Conservation (phyloP, 441 rosid genomes). For the Caryocar brasiliense region DNA sequence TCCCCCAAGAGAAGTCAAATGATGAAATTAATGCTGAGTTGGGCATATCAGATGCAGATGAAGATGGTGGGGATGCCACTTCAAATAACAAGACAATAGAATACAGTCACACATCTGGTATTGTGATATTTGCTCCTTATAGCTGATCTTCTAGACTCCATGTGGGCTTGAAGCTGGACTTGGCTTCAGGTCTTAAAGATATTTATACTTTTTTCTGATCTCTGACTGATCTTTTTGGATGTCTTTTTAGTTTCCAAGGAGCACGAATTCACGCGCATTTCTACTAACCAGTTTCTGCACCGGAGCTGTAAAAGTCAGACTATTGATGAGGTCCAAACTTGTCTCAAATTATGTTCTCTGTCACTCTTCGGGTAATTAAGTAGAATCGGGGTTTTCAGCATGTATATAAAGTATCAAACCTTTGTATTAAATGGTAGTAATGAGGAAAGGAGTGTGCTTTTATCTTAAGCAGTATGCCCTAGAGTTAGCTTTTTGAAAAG, state of each 20-base stretch:
- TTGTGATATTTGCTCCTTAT: slow-evolving; percentile 12
- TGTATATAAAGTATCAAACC: background rate
- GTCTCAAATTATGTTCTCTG: slow-evolving; percentile 17
- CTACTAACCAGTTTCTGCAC: slow-evolving; percentile 73
- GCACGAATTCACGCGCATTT: slow-evolving; percentile 52
- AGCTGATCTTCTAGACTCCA: slow-evolving; percentile 4
- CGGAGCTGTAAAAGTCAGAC: slow-evolving; percentile 78
- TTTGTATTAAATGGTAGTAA: too few relatives aligned
- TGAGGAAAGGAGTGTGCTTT: too few relatives aligned
- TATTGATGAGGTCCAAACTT: slow-evolving; percentile 75
- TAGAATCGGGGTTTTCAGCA: background rate
- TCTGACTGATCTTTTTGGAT: slow-evolving; percentile 13
- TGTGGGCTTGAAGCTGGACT: slow-evolving; percentile 7
- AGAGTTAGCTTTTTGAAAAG: too few relatives aligned
- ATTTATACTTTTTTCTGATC: slow-evolving; percentile 1
- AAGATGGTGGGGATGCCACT: slow-evolving; percentile 54
- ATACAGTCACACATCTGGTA: slow-evolving; percentile 41
- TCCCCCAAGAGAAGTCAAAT: slow-evolving; percentile 84
- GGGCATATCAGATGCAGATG: slow-evolving; percentile 83
- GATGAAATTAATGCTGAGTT: slow-evolving; percentile 85
- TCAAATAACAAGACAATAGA: slow-evolving; percentile 39
- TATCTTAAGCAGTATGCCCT: too few relatives aligned
- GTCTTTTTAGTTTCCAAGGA: slow-evolving; percentile 41
- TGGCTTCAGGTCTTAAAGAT: slow-evolving; percentile 1
- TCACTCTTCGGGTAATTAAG: too few relatives aligned